Percentiles rank a stretch among this genome's conserved stretches.
These are phyloP conservation scores for Pyrenula aspistea DNA, from an alignment of 495 filamentous ascomycete genomes.

Conservation along the genomic window DNA sequence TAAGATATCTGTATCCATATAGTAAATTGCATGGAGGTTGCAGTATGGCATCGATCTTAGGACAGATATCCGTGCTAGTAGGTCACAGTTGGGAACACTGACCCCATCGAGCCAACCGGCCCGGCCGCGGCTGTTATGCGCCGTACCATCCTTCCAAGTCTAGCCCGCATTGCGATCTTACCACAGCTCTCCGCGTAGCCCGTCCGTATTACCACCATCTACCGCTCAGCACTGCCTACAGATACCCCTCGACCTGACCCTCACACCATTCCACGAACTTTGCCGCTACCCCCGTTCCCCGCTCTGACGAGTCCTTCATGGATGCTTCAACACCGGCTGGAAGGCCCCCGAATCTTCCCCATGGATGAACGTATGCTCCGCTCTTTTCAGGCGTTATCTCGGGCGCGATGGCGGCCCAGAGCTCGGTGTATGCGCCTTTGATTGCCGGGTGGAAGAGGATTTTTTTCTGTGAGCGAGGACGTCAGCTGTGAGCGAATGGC, in stretches of 20 bases:
- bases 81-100: no score
- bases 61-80: no score
- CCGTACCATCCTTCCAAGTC: no score
- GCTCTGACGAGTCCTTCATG: background rate
- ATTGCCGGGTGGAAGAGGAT: constrained; percentile 16
- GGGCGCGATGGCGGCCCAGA: constrained; percentile 28
- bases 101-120: no score
- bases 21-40: no score
- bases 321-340: background rate
- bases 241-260: background rate
- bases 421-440: constrained; percentile 31
- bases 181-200: no score
- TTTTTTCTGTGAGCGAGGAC: background rate
- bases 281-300: constrained; percentile 2
- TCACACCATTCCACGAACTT: constrained; percentile 7
- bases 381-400: constrained; percentile 17
- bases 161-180: no score
- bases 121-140: no score
- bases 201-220: no score
- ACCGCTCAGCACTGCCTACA: background rate
- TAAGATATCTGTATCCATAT: no score
- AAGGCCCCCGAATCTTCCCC: constrained; percentile 8
- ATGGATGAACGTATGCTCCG: constrained; percentile 25
- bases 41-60: no score
- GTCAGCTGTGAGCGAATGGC: constrained; percentile 11